phyloP scores from a whole-genome alignment of 2,329 filamentous ascomycete genomes.

The Colletotrichum truncatum region DNA sequence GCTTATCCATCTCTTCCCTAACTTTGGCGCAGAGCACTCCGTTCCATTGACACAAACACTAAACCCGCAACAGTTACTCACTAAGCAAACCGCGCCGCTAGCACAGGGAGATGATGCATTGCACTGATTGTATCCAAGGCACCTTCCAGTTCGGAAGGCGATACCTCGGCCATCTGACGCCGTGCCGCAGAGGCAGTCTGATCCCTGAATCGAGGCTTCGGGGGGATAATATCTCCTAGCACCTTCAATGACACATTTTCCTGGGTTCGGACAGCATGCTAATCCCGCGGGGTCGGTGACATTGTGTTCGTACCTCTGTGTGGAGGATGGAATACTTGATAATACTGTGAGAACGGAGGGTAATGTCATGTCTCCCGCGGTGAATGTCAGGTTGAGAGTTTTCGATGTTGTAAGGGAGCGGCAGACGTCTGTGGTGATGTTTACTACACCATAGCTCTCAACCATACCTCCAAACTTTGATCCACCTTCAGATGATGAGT shows the following conservation, averaged over 20 bases:
- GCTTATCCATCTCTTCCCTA: not conserved
- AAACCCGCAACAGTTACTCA: slow-evolving; percentile 26
- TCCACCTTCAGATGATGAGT: slow-evolving; percentile 33
- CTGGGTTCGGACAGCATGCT: slow-evolving; percentile 44
- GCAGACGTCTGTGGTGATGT: slow-evolving; percentile 44
- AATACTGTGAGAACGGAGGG: slow-evolving; percentile 28
- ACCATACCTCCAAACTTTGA: slow-evolving; percentile 42
- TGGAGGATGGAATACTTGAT: not conserved
- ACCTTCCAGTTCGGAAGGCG: slow-evolving; percentile 18
- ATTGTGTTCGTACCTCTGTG: slow-evolving; percentile 33
- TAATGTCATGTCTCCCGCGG: slow-evolving; percentile 41
- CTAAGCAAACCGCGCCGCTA: slow-evolving; percentile 11
- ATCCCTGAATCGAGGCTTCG: slow-evolving; percentile 39
- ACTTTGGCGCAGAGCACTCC: slow-evolving; percentile 19
- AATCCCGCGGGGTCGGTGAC: slow-evolving; percentile 41
- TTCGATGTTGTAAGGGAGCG: slow-evolving; percentile 41
- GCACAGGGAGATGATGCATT: not conserved
- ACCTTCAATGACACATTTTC: slow-evolving; percentile 25
- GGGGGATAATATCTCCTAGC: slow-evolving; percentile 41
- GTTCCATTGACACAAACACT: slow-evolving; percentile 31
- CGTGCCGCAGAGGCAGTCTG: slow-evolving; percentile 46
- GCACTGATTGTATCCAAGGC: slow-evolving; percentile 10
- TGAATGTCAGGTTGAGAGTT: slow-evolving; percentile 43
- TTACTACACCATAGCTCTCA: slow-evolving; percentile 40
- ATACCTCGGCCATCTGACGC: slow-evolving; percentile 29